phyloP scores from a whole-genome alignment of 2,329 filamentous ascomycete genomes.

The Fusarium secorum region DNA sequence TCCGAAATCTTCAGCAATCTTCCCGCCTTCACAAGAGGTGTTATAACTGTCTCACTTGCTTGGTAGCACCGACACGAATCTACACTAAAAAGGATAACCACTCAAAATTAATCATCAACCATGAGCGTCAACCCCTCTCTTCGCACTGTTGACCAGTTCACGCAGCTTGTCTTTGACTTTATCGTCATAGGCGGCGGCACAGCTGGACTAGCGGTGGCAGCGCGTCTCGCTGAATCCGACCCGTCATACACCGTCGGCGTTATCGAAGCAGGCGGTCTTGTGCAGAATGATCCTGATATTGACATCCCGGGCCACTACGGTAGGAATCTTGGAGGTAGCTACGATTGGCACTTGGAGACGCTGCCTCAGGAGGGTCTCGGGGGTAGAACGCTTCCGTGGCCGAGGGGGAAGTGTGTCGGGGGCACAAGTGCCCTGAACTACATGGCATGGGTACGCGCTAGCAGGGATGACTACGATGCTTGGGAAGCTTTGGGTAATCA shows the following conservation, averaged over 20 bases:
- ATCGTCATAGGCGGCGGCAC: slow-evolving; percentile 63
- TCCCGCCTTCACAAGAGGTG: neutral
- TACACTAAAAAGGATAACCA: neutral
- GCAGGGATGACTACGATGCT: slow-evolving; percentile 59
- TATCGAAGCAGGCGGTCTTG: slow-evolving; percentile 46
- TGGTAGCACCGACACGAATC: neutral
- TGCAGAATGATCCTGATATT: slow-evolving; percentile 45
- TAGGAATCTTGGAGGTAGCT: slow-evolving; percentile 45
- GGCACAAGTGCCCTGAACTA: slow-evolving; percentile 69
- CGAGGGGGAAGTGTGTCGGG: slow-evolving; percentile 62
- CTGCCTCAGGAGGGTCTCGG: slow-evolving; percentile 48
- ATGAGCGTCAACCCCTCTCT: slow-evolving; percentile 11
- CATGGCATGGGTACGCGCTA: slow-evolving; percentile 61
- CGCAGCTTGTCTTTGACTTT: slow-evolving; percentile 42
- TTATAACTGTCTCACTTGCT: slow-evolving; percentile 6
- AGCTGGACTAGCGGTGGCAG: slow-evolving; percentile 60
- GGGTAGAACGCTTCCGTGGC: slow-evolving; percentile 52
- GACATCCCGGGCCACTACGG: slow-evolving; percentile 51
- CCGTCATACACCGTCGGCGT: slow-evolving; percentile 43
- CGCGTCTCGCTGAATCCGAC: slow-evolving; percentile 55
- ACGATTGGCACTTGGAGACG: slow-evolving; percentile 55
- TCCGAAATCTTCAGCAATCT: neutral
- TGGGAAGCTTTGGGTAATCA: slow-evolving; percentile 66
- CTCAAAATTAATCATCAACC: neutral
- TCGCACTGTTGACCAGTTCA: slow-evolving; percentile 35